phyloP scores from a whole-genome alignment of 164 flowering plant genomes.

The Platanus orientalis region DNA sequence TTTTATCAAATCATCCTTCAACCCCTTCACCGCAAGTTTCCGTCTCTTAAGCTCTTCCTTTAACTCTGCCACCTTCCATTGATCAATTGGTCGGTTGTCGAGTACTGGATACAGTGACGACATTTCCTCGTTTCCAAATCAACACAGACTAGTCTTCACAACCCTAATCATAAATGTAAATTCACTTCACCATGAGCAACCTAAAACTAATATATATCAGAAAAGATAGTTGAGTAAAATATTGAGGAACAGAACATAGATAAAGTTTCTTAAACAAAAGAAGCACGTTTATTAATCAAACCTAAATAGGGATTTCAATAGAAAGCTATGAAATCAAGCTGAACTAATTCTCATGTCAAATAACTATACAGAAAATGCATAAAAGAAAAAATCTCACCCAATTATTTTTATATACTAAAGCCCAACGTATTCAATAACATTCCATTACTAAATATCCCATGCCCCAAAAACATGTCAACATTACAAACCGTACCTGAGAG shows the following conservation, averaged over 20 bases:
- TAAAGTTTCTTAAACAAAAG: not conserved
- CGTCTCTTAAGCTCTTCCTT: constrained; percentile 87
- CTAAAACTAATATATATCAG: not conserved
- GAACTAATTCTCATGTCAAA: not conserved
- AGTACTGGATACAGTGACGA: constrained; percentile 60
- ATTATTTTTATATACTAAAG: too few species aligned
- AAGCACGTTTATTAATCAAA: not conserved
- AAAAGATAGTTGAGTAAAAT: not conserved
- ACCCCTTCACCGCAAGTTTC: constrained; percentile 58
- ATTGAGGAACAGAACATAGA: too few species aligned
- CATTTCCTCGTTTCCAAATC: constrained; percentile 22
- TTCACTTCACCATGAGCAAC: not conserved
- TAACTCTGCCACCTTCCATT: constrained; percentile 88
- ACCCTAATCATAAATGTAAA: constrained; percentile 15
- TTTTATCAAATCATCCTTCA: constrained; percentile 77
- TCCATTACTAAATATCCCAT: too few species aligned
- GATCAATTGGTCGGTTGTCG: constrained; percentile 65
- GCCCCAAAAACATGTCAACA: too few species aligned
- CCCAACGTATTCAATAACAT: too few species aligned
- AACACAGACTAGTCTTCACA: constrained; percentile 23
- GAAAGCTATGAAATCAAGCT: not conserved
- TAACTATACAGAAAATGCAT: too few species aligned
- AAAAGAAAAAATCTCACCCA: too few species aligned
- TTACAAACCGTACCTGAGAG: too few species aligned
- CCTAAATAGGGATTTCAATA: not conserved